These are phyloP conservation scores for Candida pseudoglaebosa DNA, from an alignment of 805 yeast genomes.

Conservation along the genomic window DNA sequence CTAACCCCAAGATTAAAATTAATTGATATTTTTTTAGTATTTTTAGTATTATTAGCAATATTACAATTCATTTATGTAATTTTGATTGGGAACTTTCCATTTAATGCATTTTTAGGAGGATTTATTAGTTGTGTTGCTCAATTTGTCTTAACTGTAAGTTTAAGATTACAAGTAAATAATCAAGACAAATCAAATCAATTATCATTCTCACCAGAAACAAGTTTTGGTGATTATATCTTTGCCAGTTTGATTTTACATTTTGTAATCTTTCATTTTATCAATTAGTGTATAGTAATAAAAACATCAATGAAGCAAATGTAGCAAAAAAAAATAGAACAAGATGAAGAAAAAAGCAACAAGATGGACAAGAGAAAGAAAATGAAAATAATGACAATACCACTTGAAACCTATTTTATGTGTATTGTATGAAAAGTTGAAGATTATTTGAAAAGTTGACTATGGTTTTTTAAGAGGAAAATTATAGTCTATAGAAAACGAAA, in stretches of 20 bases:
- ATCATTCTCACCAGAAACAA: conserved; percentile 41
- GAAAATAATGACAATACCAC: too few species aligned
- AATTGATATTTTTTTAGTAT: conserved; percentile 74
- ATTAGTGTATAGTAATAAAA: too few species aligned
- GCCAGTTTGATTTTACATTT: conserved; percentile 89
- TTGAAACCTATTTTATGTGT: too few species aligned
- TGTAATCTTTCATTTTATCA: conserved; percentile 84
- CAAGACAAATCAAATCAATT: background rate
- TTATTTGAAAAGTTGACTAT: too few species aligned
- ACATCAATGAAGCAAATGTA: too few species aligned
- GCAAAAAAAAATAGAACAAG: too few species aligned
- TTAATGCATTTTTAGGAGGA: conserved; percentile 94
- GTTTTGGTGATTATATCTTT: conserved; percentile 83
- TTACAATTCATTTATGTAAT: conserved; percentile 76
- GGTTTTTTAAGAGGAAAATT: too few species aligned
- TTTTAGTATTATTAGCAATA: conserved; percentile 68
- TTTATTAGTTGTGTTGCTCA: conserved; percentile 92
- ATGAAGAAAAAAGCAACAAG: too few species aligned
- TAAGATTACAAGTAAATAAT: conserved; percentile 63
- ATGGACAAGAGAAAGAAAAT: too few species aligned
- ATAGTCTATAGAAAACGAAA: too few species aligned
- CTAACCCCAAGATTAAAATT: conserved; percentile 52
- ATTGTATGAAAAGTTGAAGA: too few species aligned
- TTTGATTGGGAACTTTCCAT: conserved; percentile 86
- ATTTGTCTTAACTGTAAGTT: conserved; percentile 80